Percentiles rank a stretch among this genome's conserved stretches.
Evolutionary conservation across 495 filamentous ascomycete species (phyloP).

Genomic region (Penicillium crystallinum): DNA sequence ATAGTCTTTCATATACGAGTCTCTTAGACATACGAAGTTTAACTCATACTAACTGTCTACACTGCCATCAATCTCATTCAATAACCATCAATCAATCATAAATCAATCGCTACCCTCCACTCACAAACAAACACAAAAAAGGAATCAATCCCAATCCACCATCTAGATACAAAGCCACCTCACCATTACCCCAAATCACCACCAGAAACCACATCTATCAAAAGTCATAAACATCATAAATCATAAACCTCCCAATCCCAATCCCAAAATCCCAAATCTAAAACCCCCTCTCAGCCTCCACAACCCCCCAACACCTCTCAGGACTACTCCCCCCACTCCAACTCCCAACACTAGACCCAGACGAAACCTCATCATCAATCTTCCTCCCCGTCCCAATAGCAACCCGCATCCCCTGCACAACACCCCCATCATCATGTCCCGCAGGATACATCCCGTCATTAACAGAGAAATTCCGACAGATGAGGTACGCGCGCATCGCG

Average conservation of each 20-base stretch:
- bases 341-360: neutral
- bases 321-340: neutral
- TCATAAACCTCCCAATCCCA: neutral
- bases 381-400: slow-evolving; percentile 60
- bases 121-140: neutral
- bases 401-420: slow-evolving; percentile 81
- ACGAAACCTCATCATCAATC: neutral
- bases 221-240: neutral
- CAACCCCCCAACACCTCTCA: neutral
- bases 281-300: neutral
- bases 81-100: neutral
- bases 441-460: slow-evolving; percentile 88
- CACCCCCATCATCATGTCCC: slow-evolving; percentile 65
- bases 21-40: too few relatives aligned
- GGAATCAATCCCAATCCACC: neutral
- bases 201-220: neutral
- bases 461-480: slow-evolving; percentile 97
- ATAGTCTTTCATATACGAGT: too few relatives aligned
- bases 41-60: too few relatives aligned
- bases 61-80: neutral
- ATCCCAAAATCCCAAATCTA: neutral
- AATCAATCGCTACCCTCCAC: neutral
- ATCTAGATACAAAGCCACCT: neutral
- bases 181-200: neutral
- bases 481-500: slow-evolving; percentile 94